Percentiles rank a stretch among this genome's conserved stretches.
Evolutionary conservation across 129 eudicot species (phyloP).

Genomic region (Helichrysum umbraculigerum): DNA sequence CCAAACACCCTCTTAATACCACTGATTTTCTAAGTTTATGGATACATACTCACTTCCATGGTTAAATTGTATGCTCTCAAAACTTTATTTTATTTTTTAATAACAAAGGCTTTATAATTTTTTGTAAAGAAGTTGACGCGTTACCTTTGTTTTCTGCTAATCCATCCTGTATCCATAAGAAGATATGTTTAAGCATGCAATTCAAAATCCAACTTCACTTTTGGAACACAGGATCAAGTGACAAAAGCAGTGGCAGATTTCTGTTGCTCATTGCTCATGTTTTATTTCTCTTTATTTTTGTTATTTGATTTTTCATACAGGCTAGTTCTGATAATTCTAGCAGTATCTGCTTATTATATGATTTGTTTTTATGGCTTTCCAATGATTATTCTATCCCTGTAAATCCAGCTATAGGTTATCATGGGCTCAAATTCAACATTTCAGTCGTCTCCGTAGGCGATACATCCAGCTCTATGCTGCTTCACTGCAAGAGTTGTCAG

Average conservation of each 20-base stretch:
- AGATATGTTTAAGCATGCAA: slow-evolving; percentile 14
- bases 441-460: slow-evolving; percentile 76
- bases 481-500: slow-evolving; percentile 62
- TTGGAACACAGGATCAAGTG: slow-evolving; percentile 21
- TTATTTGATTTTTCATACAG: not conserved
- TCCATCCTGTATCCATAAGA: slow-evolving; percentile 16
- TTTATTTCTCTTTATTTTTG: not conserved
- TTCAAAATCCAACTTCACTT: slow-evolving; percentile 21
- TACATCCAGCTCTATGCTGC: slow-evolving; percentile 85
- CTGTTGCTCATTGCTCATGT: slow-evolving; percentile 15
- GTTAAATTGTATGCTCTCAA: slow-evolving; percentile 15
- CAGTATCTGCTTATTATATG: slow-evolving; percentile 4
- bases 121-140: slow-evolving; percentile 15
- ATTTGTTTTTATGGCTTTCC: not conserved
- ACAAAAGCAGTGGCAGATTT: slow-evolving; percentile 18
- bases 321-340: slow-evolving; percentile 11
- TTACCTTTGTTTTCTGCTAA: slow-evolving; percentile 16
- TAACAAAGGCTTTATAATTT: not conserved
- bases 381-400: slow-evolving; percentile 12
- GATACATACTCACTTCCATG: slow-evolving; percentile 8
- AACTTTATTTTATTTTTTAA: not conserved
- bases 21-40: slow-evolving; percentile 3
- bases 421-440: slow-evolving; percentile 78
- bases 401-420: slow-evolving; percentile 79
- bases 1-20: not conserved